Evolutionary conservation across 2,329 filamentous ascomycete genomes (phyloP).

Genomic region (Arthrobotrys megalospora): DNA sequence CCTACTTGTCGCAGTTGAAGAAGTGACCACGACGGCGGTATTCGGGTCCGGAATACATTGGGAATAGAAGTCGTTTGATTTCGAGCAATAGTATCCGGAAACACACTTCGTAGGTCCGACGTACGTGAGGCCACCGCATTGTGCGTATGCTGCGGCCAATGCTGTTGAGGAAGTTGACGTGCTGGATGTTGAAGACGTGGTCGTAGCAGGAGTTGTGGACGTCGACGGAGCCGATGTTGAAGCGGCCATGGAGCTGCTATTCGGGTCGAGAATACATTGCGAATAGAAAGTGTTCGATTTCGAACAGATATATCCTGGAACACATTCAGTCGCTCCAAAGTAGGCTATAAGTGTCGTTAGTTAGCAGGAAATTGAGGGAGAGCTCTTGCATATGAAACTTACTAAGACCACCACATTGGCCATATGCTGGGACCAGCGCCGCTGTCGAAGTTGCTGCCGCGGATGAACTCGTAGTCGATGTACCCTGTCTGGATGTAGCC

Average conservation of each 20-base stretch:
- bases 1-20: neutral
- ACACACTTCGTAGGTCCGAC: constrained; percentile 24
- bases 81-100: constrained; percentile 23
- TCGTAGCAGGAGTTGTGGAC: neutral
- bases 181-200: constrained; percentile 58
- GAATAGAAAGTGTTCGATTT: constrained; percentile 68
- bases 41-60: constrained; percentile 24
- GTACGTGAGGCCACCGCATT: constrained; percentile 27
- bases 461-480: neutral
- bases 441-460: constrained; percentile 4
- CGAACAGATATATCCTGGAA: constrained; percentile 64
- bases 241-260: constrained; percentile 63
- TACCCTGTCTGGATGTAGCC: neutral
- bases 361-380: neutral
- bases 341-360: constrained; percentile 60
- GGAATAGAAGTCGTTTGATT: constrained; percentile 32
- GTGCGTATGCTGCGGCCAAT: constrained; percentile 17
- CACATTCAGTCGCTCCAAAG: constrained; percentile 49
- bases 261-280: constrained; percentile 67
- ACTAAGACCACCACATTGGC: constrained; percentile 68
- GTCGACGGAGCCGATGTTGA: neutral
- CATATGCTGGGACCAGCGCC: constrained; percentile 64
- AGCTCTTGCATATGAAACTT: constrained; percentile 1
- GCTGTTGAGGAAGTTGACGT: constrained; percentile 8
- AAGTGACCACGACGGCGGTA: constrained; percentile 1